Percentiles rank a stretch among this genome's conserved stretches.
These are phyloP conservation scores for Aspergillus cristatus DNA, from an alignment of 495 filamentous ascomycete species.

Conservation along the genomic window DNA sequence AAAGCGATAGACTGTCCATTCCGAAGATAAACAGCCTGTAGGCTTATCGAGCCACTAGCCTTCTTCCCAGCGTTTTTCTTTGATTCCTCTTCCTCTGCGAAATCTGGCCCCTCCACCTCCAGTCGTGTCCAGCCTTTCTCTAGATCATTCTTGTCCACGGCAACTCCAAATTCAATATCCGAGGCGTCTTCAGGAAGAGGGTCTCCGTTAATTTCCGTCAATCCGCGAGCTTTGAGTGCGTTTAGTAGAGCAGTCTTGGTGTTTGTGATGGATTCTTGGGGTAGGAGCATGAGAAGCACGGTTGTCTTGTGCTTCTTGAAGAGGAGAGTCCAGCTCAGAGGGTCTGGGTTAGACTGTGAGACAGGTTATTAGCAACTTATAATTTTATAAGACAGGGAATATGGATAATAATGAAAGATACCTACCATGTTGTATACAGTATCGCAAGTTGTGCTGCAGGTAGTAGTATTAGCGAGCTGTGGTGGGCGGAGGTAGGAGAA, in stretches of 20 bases:
- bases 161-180: slow-evolving; percentile 45
- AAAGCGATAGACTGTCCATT: slow-evolving; percentile 65
- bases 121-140: slow-evolving; percentile 49
- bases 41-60: slow-evolving; percentile 28
- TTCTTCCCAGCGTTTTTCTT: slow-evolving; percentile 31
- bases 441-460: no score
- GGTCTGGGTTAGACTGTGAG: slow-evolving; percentile 20
- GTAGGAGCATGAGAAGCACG: slow-evolving; percentile 59
- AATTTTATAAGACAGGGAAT: no score
- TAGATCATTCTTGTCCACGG: slow-evolving; percentile 45
- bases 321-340: slow-evolving; percentile 52
- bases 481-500: neutral
- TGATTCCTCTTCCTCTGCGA: slow-evolving; percentile 30
- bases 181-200: slow-evolving; percentile 37
- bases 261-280: slow-evolving; percentile 47
- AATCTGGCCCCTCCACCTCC: slow-evolving; percentile 24
- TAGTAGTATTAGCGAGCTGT: no score
- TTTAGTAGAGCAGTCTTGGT: slow-evolving; percentile 57
- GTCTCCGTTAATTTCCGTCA: slow-evolving; percentile 37
- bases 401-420: neutral
- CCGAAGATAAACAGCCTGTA: slow-evolving; percentile 40
- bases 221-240: slow-evolving; percentile 32
- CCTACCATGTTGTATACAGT: slow-evolving; percentile 15
- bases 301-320: slow-evolving; percentile 76
- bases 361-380: slow-evolving; percentile 1